These are phyloP conservation scores for Arthrobotrys conoides DNA, from an alignment of 2,329 filamentous ascomycete species.

Conservation along the genomic window DNA sequence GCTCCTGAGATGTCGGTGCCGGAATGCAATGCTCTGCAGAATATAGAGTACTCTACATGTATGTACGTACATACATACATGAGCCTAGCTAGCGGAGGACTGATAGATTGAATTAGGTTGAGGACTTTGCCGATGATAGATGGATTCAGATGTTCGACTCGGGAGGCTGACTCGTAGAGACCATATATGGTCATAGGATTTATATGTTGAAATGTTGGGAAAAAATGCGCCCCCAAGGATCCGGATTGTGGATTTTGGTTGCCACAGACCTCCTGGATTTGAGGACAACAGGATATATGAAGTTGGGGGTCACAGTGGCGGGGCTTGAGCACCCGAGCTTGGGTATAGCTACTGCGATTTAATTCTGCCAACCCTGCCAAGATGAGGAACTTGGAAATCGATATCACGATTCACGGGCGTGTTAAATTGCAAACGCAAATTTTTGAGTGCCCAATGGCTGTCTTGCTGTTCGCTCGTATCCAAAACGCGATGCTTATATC, in stretches of 20 bases:
- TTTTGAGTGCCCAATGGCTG: too few species aligned
- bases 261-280: slow-evolving; percentile 18
- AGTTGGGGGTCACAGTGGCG: slow-evolving; percentile 29
- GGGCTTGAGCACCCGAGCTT: neutral
- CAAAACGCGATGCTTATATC: neutral
- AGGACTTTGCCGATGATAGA: neutral
- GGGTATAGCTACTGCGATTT: neutral
- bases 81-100: neutral
- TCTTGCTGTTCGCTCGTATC: neutral
- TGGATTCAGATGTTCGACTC: neutral
- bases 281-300: slow-evolving; percentile 1
- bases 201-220: neutral
- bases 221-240: neutral
- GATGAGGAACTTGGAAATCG: neutral
- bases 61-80: slow-evolving; percentile 3
- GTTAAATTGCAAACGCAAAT: slow-evolving; percentile 5
- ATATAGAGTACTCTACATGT: neutral
- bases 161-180: neutral
- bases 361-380: neutral
- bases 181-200: neutral
- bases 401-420: neutral
- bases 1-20: neutral
- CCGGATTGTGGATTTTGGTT: neutral
- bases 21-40: slow-evolving; percentile 20
- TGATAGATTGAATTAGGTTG: neutral